Conservation (phyloP, 2,329 filamentous ascomycete genomes). For the Fusarium hostae region DNA sequence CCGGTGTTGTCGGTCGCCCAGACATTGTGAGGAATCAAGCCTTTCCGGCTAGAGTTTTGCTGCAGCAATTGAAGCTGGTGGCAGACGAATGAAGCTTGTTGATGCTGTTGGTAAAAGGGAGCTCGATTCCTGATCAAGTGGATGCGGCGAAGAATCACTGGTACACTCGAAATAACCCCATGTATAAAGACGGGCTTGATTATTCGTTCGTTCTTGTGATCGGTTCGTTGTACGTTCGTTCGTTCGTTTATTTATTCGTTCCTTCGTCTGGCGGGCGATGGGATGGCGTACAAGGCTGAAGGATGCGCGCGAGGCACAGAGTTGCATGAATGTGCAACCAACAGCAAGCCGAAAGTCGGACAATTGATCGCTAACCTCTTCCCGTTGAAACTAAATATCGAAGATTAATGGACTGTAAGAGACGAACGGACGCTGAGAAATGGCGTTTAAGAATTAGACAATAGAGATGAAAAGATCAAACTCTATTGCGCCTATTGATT, state of each 20-base stretch:
- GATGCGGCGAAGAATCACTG: neutral
- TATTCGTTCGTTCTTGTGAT: constrained; percentile 1
- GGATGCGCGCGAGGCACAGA: constrained; percentile 18
- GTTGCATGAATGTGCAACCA: neutral
- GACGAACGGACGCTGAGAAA: neutral
- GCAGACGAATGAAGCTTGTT: neutral
- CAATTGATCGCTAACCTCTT: constrained; percentile 13
- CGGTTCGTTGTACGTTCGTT: neutral
- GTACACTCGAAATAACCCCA: neutral
- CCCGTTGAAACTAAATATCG: neutral
- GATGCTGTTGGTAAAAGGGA: neutral
- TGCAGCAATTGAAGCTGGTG: neutral
- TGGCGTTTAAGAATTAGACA: neutral
- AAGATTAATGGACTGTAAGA: neutral
- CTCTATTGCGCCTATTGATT: neutral
- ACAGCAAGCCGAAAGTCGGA: constrained; percentile 28
- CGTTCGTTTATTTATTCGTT: neutral
- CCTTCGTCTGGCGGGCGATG: constrained; percentile 13
- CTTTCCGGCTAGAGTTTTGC: neutral
- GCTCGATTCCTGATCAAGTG: constrained; percentile 5
- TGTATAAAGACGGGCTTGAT: neutral
- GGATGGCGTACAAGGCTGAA: constrained; percentile 27
- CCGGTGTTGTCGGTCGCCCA: constrained; percentile 60
- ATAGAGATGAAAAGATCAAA: neutral
- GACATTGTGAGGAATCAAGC: constrained; percentile 52